A percentile compares a stretch with the other conserved stretches of the same genome.
phyloP scores from a whole-genome alignment of 352 stramenopile species.

The Phytopythium aichiense region DNA sequence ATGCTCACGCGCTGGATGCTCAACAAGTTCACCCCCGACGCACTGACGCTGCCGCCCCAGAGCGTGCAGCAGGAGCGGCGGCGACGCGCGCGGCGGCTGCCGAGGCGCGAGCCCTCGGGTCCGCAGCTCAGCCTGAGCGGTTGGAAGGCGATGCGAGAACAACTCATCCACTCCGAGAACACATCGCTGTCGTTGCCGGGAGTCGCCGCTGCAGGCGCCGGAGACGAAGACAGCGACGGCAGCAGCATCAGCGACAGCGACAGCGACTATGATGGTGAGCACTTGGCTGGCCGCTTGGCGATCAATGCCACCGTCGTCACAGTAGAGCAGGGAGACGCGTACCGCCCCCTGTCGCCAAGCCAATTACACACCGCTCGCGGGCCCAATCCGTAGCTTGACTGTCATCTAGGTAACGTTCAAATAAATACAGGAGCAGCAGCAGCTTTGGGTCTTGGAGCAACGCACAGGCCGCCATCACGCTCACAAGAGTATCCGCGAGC shows the following conservation, averaged over 20 bases:
- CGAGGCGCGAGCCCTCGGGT: constrained; percentile 5
- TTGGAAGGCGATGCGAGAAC: constrained; percentile 46
- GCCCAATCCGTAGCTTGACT: constrained; percentile 16
- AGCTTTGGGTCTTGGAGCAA: not conserved
- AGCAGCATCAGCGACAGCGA: constrained; percentile 8
- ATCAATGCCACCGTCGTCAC: constrained; percentile 2
- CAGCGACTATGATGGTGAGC: constrained; percentile 6
- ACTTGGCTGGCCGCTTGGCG: not conserved
- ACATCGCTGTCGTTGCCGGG: not conserved
- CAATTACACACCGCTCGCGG: constrained; percentile 11
- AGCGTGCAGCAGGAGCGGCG: not conserved
- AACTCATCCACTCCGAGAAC: constrained; percentile 33
- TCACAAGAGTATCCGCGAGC: not conserved
- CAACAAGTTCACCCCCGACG: constrained; percentile 1
- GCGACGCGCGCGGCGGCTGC: not conserved
- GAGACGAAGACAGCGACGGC: not conserved
- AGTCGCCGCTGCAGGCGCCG: constrained; percentile 5
- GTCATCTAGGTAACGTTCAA: constrained; percentile 4
- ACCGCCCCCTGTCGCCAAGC: constrained; percentile 27
- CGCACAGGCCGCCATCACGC: not conserved
- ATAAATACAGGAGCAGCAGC: not conserved
- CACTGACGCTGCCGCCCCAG: constrained; percentile 1
- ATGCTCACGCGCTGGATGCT: constrained; percentile 2
- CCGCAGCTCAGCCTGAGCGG: constrained; percentile 39
- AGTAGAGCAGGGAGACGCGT: constrained; percentile 37